Base-by-base conservation (phyloP, 495 filamentous ascomycete species). In the Friedmanniomyces simplex region DNA sequence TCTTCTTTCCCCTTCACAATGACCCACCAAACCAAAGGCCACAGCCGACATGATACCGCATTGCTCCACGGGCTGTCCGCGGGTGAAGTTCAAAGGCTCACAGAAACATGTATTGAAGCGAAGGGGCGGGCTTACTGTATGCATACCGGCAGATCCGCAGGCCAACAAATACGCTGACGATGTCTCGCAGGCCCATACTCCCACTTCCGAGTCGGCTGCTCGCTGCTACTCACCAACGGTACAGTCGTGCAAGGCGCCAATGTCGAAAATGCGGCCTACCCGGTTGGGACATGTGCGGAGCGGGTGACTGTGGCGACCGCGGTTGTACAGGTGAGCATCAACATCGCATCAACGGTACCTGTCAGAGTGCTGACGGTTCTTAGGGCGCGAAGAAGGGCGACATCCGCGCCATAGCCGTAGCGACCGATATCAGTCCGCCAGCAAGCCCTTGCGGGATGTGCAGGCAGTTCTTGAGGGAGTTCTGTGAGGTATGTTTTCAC, bases 211-310 rank as follows among this genome's bases (percentile, higher is more conserved):
- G 93, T 98, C 61, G 93, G 93, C 57, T 84, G 86, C 47, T 82
- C 84, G 32, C 71, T 98, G 53, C 81, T 98, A 73, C 51, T 85
- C 78, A 61, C 74, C 89, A 63, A 67, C 72, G 47, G 58, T 48
- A 52, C 18, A 14, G 52, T 73, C 43, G 68, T 74, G n/a, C 59
- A 67, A 50, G 93, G 93, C 21, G 90, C 86, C 47, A 98, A 98
- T 71, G 82, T 98, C 26, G 93, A 98, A 73, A 97, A 97, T 70
- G 93, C 87, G 1, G 77, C 84, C 24, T 97, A 95, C 67, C 91
- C 91, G 5, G 89, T 96, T 21, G 87, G 87, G 0, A 91, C 86
- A 0, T 98, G 93, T 68, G 93, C 93, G n/a, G 93, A 97, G 78
- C 76, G 90, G 34, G 85, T 88, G 12, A 87, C 91, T 1, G 72